phyloP scores from a whole-genome alignment of 768 basidiomycete genomes.

The Trametes punicea region DNA sequence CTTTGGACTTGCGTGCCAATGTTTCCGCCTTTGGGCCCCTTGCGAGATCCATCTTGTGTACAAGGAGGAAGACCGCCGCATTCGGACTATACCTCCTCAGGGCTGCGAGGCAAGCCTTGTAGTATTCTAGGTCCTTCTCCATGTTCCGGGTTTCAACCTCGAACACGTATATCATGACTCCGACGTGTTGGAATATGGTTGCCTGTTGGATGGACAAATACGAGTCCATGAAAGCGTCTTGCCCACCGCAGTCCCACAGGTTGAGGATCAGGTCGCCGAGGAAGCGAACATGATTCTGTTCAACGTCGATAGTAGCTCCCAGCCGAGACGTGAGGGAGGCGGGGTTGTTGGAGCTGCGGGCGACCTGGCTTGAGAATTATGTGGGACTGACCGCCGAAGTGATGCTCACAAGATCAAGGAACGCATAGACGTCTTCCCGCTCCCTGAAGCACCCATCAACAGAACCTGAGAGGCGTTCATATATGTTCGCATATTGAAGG shows the following conservation, averaged over 20 bases:
- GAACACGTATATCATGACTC: conserved; percentile 97
- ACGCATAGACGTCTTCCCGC: conserved; percentile 96
- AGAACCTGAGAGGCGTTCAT: conserved; percentile 63
- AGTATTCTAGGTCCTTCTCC: conserved; percentile 86
- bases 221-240: conserved; percentile 97
- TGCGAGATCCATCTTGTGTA: conserved; percentile 98
- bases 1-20: conserved; percentile 71
- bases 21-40: conserved; percentile 53
- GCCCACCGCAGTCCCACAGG: conserved; percentile 98
- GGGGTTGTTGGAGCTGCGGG: conserved; percentile 84
- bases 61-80: conserved; percentile 82
- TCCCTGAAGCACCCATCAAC: conserved; percentile 95
- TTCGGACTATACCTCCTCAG: conserved; percentile 75
- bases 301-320: conserved; percentile 97
- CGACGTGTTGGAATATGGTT: conserved; percentile 96
- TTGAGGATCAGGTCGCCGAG: conserved; percentile 94
- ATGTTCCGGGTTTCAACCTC: conserved; percentile 88
- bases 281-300: conserved; percentile 96
- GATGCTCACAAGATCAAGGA: conserved; percentile 92
- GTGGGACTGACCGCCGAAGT: conserved; percentile 4
- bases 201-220: conserved; percentile 89
- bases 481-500: background rate
- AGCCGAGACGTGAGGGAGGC: conserved; percentile 88
- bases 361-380: background rate
- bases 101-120: conserved; percentile 85